Evolutionary conservation across 2,329 filamentous ascomycete genomes (phyloP), one percentile per base, ranked within the genome.

Genomic region (Byssoonygena ceratinophila): DNA sequence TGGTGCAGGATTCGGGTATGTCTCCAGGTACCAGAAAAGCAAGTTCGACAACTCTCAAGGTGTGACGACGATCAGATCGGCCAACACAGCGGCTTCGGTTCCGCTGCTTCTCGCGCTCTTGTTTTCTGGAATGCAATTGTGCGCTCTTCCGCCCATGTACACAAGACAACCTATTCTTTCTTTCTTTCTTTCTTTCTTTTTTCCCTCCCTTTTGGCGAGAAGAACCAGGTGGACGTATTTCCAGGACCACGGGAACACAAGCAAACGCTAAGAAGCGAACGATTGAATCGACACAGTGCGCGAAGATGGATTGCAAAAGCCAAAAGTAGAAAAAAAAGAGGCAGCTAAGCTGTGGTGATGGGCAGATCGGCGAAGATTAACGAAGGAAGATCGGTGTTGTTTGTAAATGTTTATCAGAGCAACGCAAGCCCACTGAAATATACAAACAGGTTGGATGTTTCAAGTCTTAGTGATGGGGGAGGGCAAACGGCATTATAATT

Each of bases 361-460:
- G 23, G 49, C 49, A 39, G 49, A 51, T 51, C 49, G 49, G 31
- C 49, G 49, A 25, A n/a, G 39, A 44, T 51, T 44, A 37, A 51
- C 49, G 49, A 45, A 36, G 49, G 49, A 36, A 51, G 49, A 51
- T 51, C 46, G 40, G 46, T 12, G 23, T 34, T 51, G 44, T 51
- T 12, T 34, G 36, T 41, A 25, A 20, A 50, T 50, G 39, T 51
- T 45, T 51, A 36, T 51, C 39, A n/a, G 8, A 51, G 49, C 40
- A 37, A 44, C 48, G 27, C 22, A 43, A 32, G 23, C 27, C 32
- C 36, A 5, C 27, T n/a, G n/a, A n/a, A 51, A 51, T 44, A 51
- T 51, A 51, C 49, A 51, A 51, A 45, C 49, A 51, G 32, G n/a
- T n/a, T n/a, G n/a, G n/a, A n/a, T 45, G 49, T 51, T 51, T 51